Conservation (phyloP, 352 stramenopile genomes). For the Elongisporangium anandrum region DNA sequence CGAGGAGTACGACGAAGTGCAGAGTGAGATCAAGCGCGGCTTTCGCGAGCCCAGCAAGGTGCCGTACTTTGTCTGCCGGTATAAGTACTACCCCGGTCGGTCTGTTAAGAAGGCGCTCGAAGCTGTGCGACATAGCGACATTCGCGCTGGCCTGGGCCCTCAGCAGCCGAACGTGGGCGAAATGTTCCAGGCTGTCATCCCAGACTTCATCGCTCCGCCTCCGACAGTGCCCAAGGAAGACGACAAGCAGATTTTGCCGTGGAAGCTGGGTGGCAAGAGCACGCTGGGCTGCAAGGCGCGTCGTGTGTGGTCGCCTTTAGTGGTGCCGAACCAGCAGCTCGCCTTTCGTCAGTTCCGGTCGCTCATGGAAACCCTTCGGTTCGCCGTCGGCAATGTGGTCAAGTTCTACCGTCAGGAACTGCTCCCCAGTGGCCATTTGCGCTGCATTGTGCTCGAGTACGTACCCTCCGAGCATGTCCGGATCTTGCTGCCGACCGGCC, state of each 20-base stretch:
- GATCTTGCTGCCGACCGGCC: slow-evolving; percentile 57
- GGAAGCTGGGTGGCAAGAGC: slow-evolving; percentile 20
- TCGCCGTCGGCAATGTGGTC: slow-evolving; percentile 66
- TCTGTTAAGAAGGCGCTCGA: slow-evolving; percentile 64
- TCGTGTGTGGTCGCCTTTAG: slow-evolving; percentile 72
- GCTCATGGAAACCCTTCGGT: slow-evolving; percentile 52
- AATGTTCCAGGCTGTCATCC: slow-evolving; percentile 50
- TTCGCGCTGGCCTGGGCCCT: slow-evolving; percentile 56
- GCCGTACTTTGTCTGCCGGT: slow-evolving; percentile 73
- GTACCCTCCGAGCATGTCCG: slow-evolving; percentile 33
- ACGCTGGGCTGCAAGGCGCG: slow-evolving; percentile 14
- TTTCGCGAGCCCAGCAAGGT: slow-evolving; percentile 57
- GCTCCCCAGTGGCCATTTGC: slow-evolving; percentile 45
- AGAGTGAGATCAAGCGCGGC: slow-evolving; percentile 62
- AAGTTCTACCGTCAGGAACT: slow-evolving; percentile 37
- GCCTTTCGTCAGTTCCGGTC: slow-evolving; percentile 52
- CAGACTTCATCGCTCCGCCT: slow-evolving; percentile 26
- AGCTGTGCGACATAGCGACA: slow-evolving; percentile 61
- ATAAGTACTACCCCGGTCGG: slow-evolving; percentile 76
- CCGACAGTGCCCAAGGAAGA: slow-evolving; percentile 9
- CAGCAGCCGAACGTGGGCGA: slow-evolving; percentile 66
- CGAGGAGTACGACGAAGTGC: slow-evolving; percentile 70
- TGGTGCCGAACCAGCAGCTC: slow-evolving; percentile 30
- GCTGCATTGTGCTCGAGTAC: slow-evolving; percentile 59
- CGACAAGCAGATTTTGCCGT: slow-evolving; percentile 13